Base-by-base conservation (phyloP, 106 monocot species). In the Dactylorhiza incarnata region DNA sequence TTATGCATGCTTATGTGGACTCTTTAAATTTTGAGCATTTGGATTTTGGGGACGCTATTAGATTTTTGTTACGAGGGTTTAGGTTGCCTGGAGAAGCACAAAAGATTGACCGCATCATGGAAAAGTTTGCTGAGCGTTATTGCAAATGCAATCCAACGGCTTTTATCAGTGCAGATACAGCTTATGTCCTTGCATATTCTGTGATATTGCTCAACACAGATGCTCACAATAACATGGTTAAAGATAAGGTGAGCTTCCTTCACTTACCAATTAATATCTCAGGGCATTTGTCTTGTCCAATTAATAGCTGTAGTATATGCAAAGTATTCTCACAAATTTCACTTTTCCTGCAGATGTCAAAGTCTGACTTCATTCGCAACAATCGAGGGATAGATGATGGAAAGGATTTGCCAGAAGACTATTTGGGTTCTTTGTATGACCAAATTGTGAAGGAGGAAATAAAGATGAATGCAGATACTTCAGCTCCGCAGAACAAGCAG, bases 191-290 rank as follows among this genome's bases (percentile, higher is more conserved):
- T 82, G 94, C 99, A 25, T 99, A 99, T 90, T 99, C 99, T 68
- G 99, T 99, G 48, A 99, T 99, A 78, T 77, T 99, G 99, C 91
- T 99, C n/a, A 99, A 99, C 66, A 99, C 94, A 54, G 99, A 99
- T 87, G 99, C 99, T 66, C 99, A 99, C 78, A 99, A 94, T 80
- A 92, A 20, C 81, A 94, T 94, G 99, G 99, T 99, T 66, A 99
- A 94, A 80, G 89, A 89, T 79, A 99, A 99, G 99, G 99, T 94
- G n/a, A 4, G 84, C 67, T 63, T 55, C 16, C 15, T 58, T 37
- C 37, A 37, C 37, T n/a, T n/a, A n/a, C 19, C 5, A 20, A 47
- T 71, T 47, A 69, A 25, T 20, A 17, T 12, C 1, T 65, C 37
- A 37, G 37, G 37, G 37, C 37, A 37, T 75, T 37, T 69, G 37